Evolutionary conservation across 352 stramenopile genomes (phyloP).

Genomic region (Vaucheria bursata): DNA sequence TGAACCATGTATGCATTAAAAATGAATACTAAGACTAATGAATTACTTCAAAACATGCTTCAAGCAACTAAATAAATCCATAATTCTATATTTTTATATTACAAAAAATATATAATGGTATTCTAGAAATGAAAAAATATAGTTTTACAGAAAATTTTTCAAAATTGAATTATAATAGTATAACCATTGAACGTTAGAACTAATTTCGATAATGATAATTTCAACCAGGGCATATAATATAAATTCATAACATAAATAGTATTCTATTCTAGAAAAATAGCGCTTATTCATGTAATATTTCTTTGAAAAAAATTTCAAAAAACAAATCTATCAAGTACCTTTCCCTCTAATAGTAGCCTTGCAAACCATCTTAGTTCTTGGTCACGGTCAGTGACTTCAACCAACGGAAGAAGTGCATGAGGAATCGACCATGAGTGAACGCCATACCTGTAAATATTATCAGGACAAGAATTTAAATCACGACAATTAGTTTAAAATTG

Average conservation of each 20-base stretch:
- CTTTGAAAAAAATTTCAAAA: neutral
- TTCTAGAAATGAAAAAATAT: no score
- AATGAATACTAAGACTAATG: neutral
- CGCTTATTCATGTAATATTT: neutral
- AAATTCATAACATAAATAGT: neutral
- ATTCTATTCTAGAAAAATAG: neutral
- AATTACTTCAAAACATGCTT: neutral
- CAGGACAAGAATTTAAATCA: no score
- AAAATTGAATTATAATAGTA: neutral
- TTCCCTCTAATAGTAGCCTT: constrained; percentile 42
- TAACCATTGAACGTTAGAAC: neutral
- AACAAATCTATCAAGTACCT: constrained; percentile 4
- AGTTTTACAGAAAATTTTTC: no score
- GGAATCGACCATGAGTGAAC: constrained; percentile 37
- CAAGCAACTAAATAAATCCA: neutral
- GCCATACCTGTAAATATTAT: constrained; percentile 37
- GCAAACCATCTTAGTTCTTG: constrained; percentile 31
- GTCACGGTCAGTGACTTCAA: constrained; percentile 3
- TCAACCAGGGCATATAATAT: neutral
- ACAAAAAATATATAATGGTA: neutral
- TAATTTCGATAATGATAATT: neutral
- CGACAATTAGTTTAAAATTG: no score
- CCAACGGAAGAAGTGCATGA: neutral
- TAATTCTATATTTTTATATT: neutral
- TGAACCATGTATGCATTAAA: neutral